These are phyloP conservation scores for Chenopodium suecicum DNA, from an alignment of 148 eudicot genomes.

Conservation along the genomic window DNA sequence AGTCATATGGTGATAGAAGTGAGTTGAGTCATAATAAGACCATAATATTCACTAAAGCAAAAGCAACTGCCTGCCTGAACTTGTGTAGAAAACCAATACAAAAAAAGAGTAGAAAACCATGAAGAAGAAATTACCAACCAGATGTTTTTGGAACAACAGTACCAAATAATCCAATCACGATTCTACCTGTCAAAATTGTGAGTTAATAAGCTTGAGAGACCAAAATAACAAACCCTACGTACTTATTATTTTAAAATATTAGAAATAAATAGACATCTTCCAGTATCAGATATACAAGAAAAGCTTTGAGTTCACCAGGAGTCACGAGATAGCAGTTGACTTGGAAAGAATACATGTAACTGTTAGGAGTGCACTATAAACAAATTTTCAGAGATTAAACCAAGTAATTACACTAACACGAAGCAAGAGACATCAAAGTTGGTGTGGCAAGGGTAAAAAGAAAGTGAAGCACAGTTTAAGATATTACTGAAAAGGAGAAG, in stretches of 20 bases:
- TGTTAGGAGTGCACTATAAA: neutral
- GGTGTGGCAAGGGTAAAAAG: neutral
- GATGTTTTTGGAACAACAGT: constrained; percentile 79
- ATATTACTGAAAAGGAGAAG: neutral
- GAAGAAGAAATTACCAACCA: constrained; percentile 43
- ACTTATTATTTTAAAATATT: neutral
- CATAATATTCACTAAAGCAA: neutral
- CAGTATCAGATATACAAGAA: neutral
- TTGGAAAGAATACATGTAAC: neutral
- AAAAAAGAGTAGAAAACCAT: neutral
- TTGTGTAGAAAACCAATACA: neutral
- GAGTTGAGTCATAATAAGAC: neutral
- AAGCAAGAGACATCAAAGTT: neutral
- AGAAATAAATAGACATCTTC: neutral
- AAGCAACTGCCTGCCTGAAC: neutral
- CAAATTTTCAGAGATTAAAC: neutral
- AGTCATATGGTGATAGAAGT: too few relatives aligned
- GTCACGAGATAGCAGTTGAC: neutral
- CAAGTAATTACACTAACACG: neutral
- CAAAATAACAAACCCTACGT: neutral
- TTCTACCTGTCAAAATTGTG: constrained; percentile 64
- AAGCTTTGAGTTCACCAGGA: neutral
- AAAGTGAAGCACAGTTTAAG: neutral
- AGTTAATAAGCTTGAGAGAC: constrained; percentile 9
- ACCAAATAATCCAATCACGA: constrained; percentile 91